Conservation (phyloP, 345 rosid species). For the Sapria himalayana region DNA sequence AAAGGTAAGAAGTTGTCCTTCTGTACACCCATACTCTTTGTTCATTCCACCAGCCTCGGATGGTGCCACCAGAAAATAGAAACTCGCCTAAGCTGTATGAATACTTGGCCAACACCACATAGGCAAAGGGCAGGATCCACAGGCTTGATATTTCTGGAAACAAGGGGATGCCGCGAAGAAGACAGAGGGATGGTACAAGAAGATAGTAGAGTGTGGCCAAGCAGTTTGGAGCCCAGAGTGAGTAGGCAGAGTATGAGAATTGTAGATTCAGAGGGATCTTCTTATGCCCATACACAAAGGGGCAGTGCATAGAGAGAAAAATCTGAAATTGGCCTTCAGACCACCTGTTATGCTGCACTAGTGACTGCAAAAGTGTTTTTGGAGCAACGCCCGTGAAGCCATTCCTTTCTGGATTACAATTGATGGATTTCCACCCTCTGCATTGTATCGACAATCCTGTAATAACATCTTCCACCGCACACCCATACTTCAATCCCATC, state of each 20-base stretch:
- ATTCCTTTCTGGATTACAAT: conserved; percentile 27
- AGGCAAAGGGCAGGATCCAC: conserved; percentile 43
- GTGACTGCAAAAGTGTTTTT: conserved; percentile 29
- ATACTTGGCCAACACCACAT: conserved; percentile 14
- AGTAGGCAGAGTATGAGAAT: conserved; percentile 22
- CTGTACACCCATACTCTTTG: conserved; percentile 57
- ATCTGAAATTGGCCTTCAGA: conserved; percentile 58
- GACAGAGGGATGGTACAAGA: conserved; percentile 35
- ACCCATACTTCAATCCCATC: conserved; percentile 59
- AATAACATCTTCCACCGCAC: conserved; percentile 63
- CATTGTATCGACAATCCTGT: conserved; percentile 57
- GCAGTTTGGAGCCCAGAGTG: conserved; percentile 42
- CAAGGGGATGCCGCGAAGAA: conserved; percentile 37
- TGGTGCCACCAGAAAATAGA: conserved; percentile 33
- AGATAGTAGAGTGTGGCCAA: conserved; percentile 27
- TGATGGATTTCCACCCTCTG: conserved; percentile 57
- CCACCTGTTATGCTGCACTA: conserved; percentile 71
- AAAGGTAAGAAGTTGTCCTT: conserved; percentile 49
- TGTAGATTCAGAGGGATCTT: conserved; percentile 31
- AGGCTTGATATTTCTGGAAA: conserved; percentile 59
- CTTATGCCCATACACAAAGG: conserved; percentile 29
- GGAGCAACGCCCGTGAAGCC: conserved; percentile 50
- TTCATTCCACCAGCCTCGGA: conserved; percentile 57
- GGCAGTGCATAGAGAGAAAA: conserved; percentile 35
- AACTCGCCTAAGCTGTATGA: conserved; percentile 29